These are phyloP conservation scores for Auricularia heimuer DNA, from an alignment of 768 basidiomycete genomes.

Conservation along the genomic window DNA sequence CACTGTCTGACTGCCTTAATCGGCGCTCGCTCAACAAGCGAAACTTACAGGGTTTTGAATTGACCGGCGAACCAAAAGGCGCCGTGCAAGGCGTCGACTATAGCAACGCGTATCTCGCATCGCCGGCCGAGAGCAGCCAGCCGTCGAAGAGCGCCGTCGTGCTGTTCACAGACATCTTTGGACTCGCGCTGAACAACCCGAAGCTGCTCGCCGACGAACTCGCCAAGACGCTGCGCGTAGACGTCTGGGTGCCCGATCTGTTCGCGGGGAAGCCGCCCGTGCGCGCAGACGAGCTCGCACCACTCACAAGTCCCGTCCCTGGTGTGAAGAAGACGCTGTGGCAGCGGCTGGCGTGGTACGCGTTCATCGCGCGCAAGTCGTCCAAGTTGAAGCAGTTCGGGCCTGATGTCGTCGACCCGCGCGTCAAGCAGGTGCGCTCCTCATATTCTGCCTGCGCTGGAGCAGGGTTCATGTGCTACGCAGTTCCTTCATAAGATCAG, in stretches of 20 bases:
- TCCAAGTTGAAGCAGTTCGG: conserved; percentile 16
- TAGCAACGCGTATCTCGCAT: conserved; percentile 33
- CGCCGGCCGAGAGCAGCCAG: conserved; percentile 15
- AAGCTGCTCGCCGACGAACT: conserved; percentile 50
- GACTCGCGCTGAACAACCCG: conserved; percentile 39
- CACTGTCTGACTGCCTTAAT: not conserved
- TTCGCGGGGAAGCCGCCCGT: conserved; percentile 35
- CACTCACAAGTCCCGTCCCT: conserved; percentile 8
- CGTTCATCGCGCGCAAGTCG: conserved; percentile 14
- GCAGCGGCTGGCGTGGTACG: conserved; percentile 13
- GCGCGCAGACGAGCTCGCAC: conserved; percentile 9
- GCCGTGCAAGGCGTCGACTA: conserved; percentile 16
- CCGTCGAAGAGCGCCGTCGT: conserved; percentile 32
- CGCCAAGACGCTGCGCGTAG: conserved; percentile 39
- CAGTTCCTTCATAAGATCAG: conserved; percentile 30
- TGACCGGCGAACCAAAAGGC: conserved; percentile 32
- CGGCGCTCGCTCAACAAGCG: not conserved
- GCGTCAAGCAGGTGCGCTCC: conserved; percentile 17
- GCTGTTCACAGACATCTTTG: conserved; percentile 48
- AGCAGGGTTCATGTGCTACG: not conserved
- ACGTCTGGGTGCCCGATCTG: conserved; percentile 58
- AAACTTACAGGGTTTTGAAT: not conserved
- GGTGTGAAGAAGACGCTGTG: conserved; percentile 7
- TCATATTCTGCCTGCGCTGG: not conserved
- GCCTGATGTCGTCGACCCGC: conserved; percentile 19